A percentile compares a stretch with the other conserved stretches of the same genome.
These are phyloP conservation scores for Cyclocybe aegerita DNA, from an alignment of 768 basidiomycete species.

Conservation along the genomic window DNA sequence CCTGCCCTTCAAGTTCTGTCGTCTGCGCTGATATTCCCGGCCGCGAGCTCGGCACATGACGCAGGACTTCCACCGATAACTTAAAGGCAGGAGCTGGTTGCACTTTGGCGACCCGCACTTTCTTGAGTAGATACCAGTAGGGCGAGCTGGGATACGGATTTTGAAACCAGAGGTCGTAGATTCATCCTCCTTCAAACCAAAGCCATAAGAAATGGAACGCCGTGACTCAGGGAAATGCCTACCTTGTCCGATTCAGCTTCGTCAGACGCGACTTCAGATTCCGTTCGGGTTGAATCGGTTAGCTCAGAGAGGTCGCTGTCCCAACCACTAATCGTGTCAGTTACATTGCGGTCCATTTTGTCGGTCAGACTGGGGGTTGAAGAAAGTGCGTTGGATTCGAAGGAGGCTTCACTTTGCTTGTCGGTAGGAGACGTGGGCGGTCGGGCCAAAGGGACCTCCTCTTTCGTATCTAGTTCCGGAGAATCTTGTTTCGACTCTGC, in stretches of 20 bases:
- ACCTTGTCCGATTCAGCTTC: slow-evolving; percentile 2
- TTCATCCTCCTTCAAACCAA: background rate
- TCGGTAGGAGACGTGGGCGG: no score
- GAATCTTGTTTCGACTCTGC: background rate
- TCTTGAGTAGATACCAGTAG: slow-evolving; percentile 3
- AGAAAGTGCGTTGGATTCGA: no score
- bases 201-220: background rate
- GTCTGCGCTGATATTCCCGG: slow-evolving; percentile 33
- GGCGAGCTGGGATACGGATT: slow-evolving; percentile 33
- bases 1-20: slow-evolving; percentile 24
- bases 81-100: slow-evolving; percentile 27
- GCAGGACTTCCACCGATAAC: slow-evolving; percentile 42
- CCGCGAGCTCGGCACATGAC: slow-evolving; percentile 37
- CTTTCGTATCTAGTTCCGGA: no score
- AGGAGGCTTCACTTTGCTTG: no score
- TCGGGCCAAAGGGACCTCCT: no score
- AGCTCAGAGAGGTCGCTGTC: slow-evolving; percentile 35
- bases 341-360: background rate
- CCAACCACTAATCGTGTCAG: slow-evolving; percentile 21
- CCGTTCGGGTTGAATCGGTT: slow-evolving; percentile 21
- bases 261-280: slow-evolving; percentile 10
- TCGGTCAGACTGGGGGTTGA: background rate
- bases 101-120: slow-evolving; percentile 34
- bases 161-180: slow-evolving; percentile 22
- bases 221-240: background rate